Conservation (phyloP, 2,329 filamentous ascomycete species). For the Fusarium newnesense region DNA sequence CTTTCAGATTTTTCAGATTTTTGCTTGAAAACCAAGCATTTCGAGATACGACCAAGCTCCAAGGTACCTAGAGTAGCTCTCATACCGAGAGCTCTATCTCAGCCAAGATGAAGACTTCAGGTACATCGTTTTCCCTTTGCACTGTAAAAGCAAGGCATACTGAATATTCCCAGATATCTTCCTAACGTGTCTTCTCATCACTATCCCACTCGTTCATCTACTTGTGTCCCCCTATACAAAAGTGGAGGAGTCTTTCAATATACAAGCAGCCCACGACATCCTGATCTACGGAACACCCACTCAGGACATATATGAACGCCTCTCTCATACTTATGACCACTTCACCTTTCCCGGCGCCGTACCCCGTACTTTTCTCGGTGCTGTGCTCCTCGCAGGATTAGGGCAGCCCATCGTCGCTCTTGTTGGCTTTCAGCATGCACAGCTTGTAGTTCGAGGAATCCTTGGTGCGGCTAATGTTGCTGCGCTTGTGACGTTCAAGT, state of each 20-base stretch:
- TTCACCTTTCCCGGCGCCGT: conserved; percentile 90
- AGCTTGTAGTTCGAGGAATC: conserved; percentile 75
- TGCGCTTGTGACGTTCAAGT: conserved; percentile 73
- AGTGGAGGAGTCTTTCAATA: conserved; percentile 98
- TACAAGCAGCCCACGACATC: conserved; percentile 93
- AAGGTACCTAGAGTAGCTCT: conserved; percentile 3
- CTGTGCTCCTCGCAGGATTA: conserved; percentile 79
- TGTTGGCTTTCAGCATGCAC: conserved; percentile 65
- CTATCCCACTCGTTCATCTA: conserved; percentile 76
- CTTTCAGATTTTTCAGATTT: background rate
- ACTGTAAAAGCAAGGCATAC: background rate
- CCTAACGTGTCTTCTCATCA: conserved; percentile 51
- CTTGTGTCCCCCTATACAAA: conserved; percentile 88
- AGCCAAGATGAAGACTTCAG: conserved; percentile 38
- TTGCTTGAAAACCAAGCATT: background rate
- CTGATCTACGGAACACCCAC: conserved; percentile 80
- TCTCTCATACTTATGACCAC: conserved; percentile 83
- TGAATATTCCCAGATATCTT: conserved; percentile 37
- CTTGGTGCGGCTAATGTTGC: conserved; percentile 81
- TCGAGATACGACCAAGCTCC: background rate
- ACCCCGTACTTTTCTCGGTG: conserved; percentile 88
- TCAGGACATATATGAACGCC: conserved; percentile 60
- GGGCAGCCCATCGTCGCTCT: conserved; percentile 72
- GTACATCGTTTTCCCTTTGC: conserved; percentile 3
- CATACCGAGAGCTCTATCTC: background rate